Percentiles rank a stretch among this genome's conserved stretches.
phyloP scores from a whole-genome alignment of 2,329 filamentous ascomycete genomes.

The Camillea tinctor region DNA sequence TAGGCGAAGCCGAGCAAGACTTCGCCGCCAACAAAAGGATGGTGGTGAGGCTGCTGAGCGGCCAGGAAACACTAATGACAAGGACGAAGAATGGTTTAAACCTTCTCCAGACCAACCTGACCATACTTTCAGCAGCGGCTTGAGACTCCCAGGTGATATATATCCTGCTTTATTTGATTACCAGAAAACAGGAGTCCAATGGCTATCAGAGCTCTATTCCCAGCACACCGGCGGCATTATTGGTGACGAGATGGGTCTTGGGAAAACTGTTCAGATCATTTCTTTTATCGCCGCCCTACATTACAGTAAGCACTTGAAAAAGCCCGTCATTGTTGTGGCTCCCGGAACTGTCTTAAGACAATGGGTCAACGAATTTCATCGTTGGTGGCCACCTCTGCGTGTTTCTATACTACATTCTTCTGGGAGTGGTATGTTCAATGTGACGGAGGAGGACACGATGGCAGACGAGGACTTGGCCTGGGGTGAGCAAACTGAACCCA shows the following conservation, averaged over 20 bases:
- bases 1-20: constrained; percentile 59
- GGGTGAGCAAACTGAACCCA: constrained; percentile 47
- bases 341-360: constrained; percentile 94
- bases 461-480: constrained; percentile 56
- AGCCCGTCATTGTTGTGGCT: constrained; percentile 87
- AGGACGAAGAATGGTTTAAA: constrained; percentile 70
- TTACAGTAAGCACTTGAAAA: constrained; percentile 80
- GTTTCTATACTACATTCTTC: constrained; percentile 95
- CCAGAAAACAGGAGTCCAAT: constrained; percentile 94
- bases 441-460: constrained; percentile 60
- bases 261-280: constrained; percentile 76
- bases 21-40: constrained; percentile 34
- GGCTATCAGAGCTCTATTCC: constrained; percentile 88
- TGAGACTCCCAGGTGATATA: constrained; percentile 87
- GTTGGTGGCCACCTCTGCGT: constrained; percentile 98
- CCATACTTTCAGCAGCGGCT: constrained; percentile 69
- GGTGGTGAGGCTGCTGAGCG: constrained; percentile 41
- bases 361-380: constrained; percentile 98
- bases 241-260: constrained; percentile 98
- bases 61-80: constrained; percentile 35
- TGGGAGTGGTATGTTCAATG: constrained; percentile 92
- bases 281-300: constrained; percentile 88
- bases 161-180: constrained; percentile 92
- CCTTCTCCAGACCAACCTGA: constrained; percentile 83
- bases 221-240: constrained; percentile 92